Percentiles rank a stretch among this genome's conserved stretches.
These are phyloP conservation scores for Kwoniella sp. DNA, from an alignment of 768 basidiomycete genomes.

Conservation along the genomic window DNA sequence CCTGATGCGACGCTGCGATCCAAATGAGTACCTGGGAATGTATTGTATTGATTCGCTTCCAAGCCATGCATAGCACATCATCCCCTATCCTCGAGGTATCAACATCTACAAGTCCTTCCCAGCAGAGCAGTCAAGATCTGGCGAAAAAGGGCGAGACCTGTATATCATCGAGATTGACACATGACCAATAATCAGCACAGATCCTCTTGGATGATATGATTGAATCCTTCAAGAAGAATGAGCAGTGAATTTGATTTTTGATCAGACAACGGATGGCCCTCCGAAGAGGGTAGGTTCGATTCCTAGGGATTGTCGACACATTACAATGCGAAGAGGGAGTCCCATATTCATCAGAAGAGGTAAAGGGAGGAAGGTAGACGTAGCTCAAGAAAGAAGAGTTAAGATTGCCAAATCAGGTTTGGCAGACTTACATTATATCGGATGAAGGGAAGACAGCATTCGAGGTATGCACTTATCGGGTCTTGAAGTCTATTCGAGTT, in stretches of 20 bases:
- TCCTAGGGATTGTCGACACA: constrained; percentile 56
- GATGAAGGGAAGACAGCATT: constrained; percentile 2
- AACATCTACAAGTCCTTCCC: not conserved
- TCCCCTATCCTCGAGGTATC: not conserved
- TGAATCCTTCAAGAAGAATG: no score
- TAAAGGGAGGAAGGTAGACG: constrained; percentile 5
- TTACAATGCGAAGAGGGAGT: constrained; percentile 55
- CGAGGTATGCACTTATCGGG: constrained; percentile 63
- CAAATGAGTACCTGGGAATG: no score
- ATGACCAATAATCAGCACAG: not conserved
- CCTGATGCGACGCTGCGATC: no score
- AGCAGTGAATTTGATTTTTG: constrained; percentile 5
- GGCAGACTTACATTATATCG: constrained; percentile 13
- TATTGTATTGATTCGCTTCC: no score
- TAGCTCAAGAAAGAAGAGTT: not conserved
- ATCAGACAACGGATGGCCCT: constrained; percentile 55
- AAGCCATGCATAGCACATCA: not conserved
- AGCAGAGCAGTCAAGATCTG: constrained; percentile 1
- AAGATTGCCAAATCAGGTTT: no score
- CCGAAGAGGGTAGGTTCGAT: constrained; percentile 57
- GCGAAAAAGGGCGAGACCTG: not conserved
- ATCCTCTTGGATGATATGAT: no score
- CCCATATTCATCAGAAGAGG: constrained; percentile 53
- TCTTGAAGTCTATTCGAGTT: constrained; percentile 85
- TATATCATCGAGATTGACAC: not conserved